Evolutionary conservation across 345 rosid species (phyloP).

Genomic region (Stellera chamaejasme): DNA sequence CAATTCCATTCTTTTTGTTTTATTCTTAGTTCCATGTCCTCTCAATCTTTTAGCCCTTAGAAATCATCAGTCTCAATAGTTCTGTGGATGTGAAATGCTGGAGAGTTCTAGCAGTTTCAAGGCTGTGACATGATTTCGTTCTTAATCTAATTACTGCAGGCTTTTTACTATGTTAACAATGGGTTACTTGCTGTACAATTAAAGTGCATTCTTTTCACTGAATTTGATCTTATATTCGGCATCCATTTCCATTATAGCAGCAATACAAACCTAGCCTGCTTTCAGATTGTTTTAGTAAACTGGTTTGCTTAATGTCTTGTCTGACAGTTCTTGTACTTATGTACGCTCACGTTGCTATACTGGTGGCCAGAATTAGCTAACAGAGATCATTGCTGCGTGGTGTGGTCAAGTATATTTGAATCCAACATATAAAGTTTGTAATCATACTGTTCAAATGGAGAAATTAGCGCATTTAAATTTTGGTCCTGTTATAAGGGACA

Average conservation of each 20-base stretch:
- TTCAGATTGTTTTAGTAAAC: too few relatives aligned
- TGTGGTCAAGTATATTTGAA: slow-evolving; percentile 16
- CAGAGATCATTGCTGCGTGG: slow-evolving; percentile 8
- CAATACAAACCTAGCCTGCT: too few relatives aligned
- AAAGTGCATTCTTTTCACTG: too few relatives aligned
- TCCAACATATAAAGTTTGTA: slow-evolving; percentile 16
- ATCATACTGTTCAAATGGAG: slow-evolving; percentile 11
- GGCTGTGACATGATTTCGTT: background rate
- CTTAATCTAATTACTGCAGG: background rate
- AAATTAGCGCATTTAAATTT: slow-evolving; percentile 14
- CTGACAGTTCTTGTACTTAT: slow-evolving; percentile 4
- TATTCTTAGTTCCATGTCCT: background rate
- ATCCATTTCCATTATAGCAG: too few relatives aligned
- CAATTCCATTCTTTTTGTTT: background rate
- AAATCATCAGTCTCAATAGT: too few relatives aligned
- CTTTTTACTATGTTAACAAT: background rate
- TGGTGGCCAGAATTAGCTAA: slow-evolving; percentile 5
- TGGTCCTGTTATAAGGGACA: slow-evolving; percentile 13
- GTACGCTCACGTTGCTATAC: background rate
- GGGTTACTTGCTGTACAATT: background rate
- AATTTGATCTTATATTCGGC: too few relatives aligned
- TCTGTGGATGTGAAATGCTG: too few relatives aligned
- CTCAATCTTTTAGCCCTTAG: too few relatives aligned
- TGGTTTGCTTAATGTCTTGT: slow-evolving; percentile 16
- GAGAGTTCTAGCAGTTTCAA: background rate